Evolutionary conservation across 2,329 filamentous ascomycete genomes (phyloP).

Genomic region (Colletotrichum gigasporum): DNA sequence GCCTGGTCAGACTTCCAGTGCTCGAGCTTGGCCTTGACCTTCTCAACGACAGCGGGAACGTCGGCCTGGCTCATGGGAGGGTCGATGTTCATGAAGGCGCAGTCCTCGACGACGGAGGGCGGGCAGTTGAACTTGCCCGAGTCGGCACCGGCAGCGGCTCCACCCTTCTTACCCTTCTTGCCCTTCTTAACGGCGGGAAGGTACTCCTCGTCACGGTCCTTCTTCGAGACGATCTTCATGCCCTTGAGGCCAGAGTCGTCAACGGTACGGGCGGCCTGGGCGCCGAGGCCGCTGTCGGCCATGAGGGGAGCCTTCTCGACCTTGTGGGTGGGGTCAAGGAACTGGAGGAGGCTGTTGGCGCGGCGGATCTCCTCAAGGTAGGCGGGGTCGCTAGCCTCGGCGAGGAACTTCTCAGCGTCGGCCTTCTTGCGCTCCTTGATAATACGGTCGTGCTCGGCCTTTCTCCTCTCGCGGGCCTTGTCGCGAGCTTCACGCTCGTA

Average conservation of each 20-base stretch:
- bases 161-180: constrained; percentile 85
- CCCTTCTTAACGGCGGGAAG: constrained; percentile 84
- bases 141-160: constrained; percentile 56
- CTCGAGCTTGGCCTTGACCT: constrained; percentile 90
- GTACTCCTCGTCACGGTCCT: constrained; percentile 88
- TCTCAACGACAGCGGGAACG: constrained; percentile 81
- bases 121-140: constrained; percentile 77
- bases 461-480: constrained; percentile 78
- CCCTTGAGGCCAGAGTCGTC: constrained; percentile 89
- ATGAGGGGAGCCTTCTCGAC: constrained; percentile 73
- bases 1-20: constrained; percentile 93
- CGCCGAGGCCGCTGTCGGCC: constrained; percentile 78
- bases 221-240: constrained; percentile 83
- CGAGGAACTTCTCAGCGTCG: constrained; percentile 78
- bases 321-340: constrained; percentile 81
- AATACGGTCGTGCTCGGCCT: constrained; percentile 80
- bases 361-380: constrained; percentile 93
- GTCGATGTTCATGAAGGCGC: constrained; percentile 83
- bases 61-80: constrained; percentile 88
- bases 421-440: constrained; percentile 79
- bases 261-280: constrained; percentile 83
- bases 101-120: constrained; percentile 91
- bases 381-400: constrained; percentile 84
- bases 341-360: constrained; percentile 86
- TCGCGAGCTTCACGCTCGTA: constrained; percentile 87